Conservation (phyloP, 1,284 basidiomycete genomes). For the Sporisorium graminicola region DNA sequence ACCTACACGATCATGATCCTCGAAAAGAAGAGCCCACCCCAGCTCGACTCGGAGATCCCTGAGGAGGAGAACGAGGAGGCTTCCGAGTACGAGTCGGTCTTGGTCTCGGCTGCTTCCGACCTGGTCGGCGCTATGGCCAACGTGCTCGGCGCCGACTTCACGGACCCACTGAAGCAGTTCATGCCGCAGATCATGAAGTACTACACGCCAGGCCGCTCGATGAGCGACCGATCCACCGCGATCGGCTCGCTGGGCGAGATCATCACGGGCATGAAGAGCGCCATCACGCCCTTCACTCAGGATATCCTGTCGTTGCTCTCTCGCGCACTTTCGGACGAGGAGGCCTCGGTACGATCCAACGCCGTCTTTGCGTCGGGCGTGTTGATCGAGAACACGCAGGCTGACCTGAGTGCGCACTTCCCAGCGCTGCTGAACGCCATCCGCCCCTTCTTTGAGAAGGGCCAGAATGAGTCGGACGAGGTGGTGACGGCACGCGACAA, state of each 20-base stretch:
- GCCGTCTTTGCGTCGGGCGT: slow-evolving; percentile 94
- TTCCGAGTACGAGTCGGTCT: slow-evolving; percentile 95
- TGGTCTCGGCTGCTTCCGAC: slow-evolving; percentile 94
- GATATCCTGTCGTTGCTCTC: slow-evolving; percentile 71
- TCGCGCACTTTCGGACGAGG: slow-evolving; percentile 82
- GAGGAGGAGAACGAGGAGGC: slow-evolving; percentile 81
- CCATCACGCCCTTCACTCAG: slow-evolving; percentile 84
- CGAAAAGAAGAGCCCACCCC: slow-evolving; percentile 79
- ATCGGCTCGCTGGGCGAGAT: slow-evolving; percentile 96
- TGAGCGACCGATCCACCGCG: slow-evolving; percentile 91
- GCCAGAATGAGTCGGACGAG: slow-evolving; percentile 74
- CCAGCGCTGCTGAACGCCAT: slow-evolving; percentile 82
- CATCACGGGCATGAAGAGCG: slow-evolving; percentile 88
- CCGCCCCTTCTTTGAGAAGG: slow-evolving; percentile 82
- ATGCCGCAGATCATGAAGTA: slow-evolving; percentile 91
- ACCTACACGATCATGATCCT: slow-evolving; percentile 74
- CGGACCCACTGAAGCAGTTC: slow-evolving; percentile 85
- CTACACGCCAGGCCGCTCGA: slow-evolving; percentile 85
- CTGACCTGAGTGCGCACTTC: slow-evolving; percentile 88
- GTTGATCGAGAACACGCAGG: slow-evolving; percentile 86
- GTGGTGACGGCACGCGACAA: slow-evolving; percentile 92
- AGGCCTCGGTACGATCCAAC: slow-evolving; percentile 93
- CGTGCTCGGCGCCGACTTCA: slow-evolving; percentile 86
- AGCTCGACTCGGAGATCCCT: slow-evolving; percentile 90
- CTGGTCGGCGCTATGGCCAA: slow-evolving; percentile 91